Conservation (phyloP, 805 yeast species). For the Sugiyamaella americana region DNA sequence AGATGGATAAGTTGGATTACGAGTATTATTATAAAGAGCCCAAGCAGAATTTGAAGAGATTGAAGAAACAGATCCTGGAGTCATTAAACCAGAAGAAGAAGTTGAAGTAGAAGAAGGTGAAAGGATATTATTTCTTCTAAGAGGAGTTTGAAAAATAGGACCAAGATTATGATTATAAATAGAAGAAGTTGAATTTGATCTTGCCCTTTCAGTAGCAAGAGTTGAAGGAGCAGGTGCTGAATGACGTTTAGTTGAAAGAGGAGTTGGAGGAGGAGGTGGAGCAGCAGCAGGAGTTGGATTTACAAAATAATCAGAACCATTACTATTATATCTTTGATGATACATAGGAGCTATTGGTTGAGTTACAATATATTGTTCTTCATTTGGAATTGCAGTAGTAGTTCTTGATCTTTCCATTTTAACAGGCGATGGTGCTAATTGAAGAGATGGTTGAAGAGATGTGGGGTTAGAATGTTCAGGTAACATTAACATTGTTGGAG, state of each 20-base stretch:
- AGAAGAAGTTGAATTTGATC: neutral
- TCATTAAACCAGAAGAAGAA: slow-evolving; percentile 9
- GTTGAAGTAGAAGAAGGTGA: neutral
- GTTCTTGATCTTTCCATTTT: neutral
- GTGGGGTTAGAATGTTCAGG: neutral
- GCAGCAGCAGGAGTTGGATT: neutral
- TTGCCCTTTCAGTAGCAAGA: neutral
- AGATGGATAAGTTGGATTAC: neutral
- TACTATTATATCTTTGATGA: neutral
- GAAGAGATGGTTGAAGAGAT: neutral
- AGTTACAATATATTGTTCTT: neutral
- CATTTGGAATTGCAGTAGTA: neutral
- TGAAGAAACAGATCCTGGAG: slow-evolving; percentile 11
- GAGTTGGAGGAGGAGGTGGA: neutral
- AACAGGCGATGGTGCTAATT: neutral
- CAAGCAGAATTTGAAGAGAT: slow-evolving; percentile 3
- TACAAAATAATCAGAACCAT: neutral
- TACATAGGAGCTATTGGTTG: neutral
- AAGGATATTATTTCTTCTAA: neutral
- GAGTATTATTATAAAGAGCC: neutral
- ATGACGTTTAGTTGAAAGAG: neutral
- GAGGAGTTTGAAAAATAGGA: neutral
- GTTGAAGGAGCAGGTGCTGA: neutral
- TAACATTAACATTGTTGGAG: neutral
- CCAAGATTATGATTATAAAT: neutral